Evolutionary conservation across 345 rosid genomes (phyloP).

Genomic region (Hibiscus tridactylites): DNA sequence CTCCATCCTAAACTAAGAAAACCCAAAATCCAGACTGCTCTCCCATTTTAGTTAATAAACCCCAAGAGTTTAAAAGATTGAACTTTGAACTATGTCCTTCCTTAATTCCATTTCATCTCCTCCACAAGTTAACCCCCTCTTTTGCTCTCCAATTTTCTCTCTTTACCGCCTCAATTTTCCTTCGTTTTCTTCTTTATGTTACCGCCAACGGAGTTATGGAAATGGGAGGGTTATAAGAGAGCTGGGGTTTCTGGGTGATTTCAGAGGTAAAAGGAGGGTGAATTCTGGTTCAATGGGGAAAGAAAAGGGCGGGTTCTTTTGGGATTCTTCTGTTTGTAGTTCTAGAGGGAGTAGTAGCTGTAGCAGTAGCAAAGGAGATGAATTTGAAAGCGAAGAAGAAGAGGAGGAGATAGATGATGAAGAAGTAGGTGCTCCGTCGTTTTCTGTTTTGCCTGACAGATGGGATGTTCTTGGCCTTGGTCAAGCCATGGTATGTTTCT

Average conservation of each 20-base stretch:
- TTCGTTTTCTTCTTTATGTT: constrained; percentile 16
- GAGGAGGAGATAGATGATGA: constrained; percentile 23
- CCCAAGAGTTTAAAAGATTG: not conserved
- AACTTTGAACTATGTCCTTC: constrained; percentile 23
- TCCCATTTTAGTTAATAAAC: not conserved
- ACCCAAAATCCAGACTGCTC: not conserved
- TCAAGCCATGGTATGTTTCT: constrained; percentile 74
- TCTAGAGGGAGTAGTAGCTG: constrained; percentile 12
- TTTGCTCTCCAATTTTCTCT: constrained; percentile 36
- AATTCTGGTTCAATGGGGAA: constrained; percentile 31
- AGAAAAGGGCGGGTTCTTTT: constrained; percentile 16
- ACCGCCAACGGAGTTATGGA: constrained; percentile 8
- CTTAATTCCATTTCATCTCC: constrained; percentile 26
- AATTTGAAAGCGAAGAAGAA: constrained; percentile 24
- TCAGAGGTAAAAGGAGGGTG: constrained; percentile 9
- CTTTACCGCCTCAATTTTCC: constrained; percentile 19
- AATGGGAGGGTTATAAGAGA: constrained; percentile 8
- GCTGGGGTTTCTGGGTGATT: constrained; percentile 12
- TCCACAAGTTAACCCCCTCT: constrained; percentile 20
- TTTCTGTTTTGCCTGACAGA: constrained; percentile 52
- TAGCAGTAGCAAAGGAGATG: constrained; percentile 18
- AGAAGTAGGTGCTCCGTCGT: constrained; percentile 9
- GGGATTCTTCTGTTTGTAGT: constrained; percentile 23
- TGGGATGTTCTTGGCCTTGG: constrained; percentile 97
- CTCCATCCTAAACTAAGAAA: constrained; percentile 16